These are phyloP conservation scores for Solanum ossicruentum DNA, from an alignment of 257 asterid genomes.

Conservation along the genomic window DNA sequence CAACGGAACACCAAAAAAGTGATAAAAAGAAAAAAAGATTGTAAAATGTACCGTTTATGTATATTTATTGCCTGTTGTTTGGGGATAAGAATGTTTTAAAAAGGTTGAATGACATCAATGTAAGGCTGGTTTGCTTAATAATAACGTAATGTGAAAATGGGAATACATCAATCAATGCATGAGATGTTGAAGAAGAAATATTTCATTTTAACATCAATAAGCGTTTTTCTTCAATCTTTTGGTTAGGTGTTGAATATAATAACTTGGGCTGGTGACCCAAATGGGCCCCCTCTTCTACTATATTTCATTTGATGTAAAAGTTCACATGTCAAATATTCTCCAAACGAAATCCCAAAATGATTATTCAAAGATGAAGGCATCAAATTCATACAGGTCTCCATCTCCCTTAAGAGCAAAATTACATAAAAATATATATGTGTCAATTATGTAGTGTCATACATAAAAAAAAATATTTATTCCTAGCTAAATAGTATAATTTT, in stretches of 20 bases:
- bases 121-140: not conserved
- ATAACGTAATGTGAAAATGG: not conserved
- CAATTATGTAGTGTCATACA: too few relatives aligned
- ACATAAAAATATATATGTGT: too few relatives aligned
- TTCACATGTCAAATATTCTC: not conserved
- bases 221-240: not conserved
- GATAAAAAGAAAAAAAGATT: too few relatives aligned
- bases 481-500: too few relatives aligned
- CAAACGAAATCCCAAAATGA: not conserved
- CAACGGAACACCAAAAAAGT: too few relatives aligned
- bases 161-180: not conserved
- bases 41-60: too few relatives aligned
- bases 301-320: not conserved
- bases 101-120: not conserved
- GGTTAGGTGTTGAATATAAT: not conserved
- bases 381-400: not conserved
- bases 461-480: too few relatives aligned
- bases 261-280: not conserved
- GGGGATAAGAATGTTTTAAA: not conserved
- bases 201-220: not conserved
- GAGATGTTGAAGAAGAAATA: conserved; percentile 4
- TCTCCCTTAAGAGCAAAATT: not conserved
- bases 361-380: not conserved
- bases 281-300: not conserved
- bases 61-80: not conserved